These are phyloP conservation scores for Fusarium sublunatum DNA, from an alignment of 2,329 filamentous ascomycete genomes.

Conservation along the genomic window DNA sequence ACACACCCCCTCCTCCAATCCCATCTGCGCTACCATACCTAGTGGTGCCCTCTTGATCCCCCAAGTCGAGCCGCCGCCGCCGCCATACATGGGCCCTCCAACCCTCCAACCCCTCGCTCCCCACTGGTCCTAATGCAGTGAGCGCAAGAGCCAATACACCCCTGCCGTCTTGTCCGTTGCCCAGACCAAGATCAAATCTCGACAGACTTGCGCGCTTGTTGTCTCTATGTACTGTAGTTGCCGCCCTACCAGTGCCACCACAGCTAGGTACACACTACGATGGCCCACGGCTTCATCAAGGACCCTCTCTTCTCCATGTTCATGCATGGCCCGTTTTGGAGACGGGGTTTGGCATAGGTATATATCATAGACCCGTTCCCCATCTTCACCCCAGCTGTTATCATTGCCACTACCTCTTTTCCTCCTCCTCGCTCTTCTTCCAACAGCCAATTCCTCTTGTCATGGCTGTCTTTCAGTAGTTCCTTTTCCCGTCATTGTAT, in stretches of 20 bases:
- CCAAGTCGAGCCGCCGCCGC: slow-evolving; percentile 49
- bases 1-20: slow-evolving; percentile 45
- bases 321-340: slow-evolving; percentile 51
- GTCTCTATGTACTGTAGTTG: slow-evolving; percentile 44
- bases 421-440: slow-evolving; percentile 41
- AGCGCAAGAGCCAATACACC: slow-evolving; percentile 45
- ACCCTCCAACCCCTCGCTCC: slow-evolving; percentile 47
- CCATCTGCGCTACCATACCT: slow-evolving; percentile 39
- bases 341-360: slow-evolving; percentile 49
- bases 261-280: slow-evolving; percentile 40
- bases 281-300: slow-evolving; percentile 42
- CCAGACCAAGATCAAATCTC: slow-evolving; percentile 48
- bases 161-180: slow-evolving; percentile 46
- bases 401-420: slow-evolving; percentile 46
- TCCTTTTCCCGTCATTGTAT: slow-evolving; percentile 43
- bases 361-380: slow-evolving; percentile 61
- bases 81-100: slow-evolving; percentile 45
- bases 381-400: slow-evolving; percentile 46
- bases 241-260: slow-evolving; percentile 45
- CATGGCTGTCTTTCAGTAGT: slow-evolving; percentile 47
- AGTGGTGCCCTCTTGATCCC: slow-evolving; percentile 44
- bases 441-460: slow-evolving; percentile 42
- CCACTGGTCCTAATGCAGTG: slow-evolving; percentile 48
- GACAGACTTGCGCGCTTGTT: slow-evolving; percentile 48
- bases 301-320: slow-evolving; percentile 54